A percentile compares a stretch with the other conserved stretches of the same genome.
Conservation (phyloP, 768 basidiomycete species). For the Brasilioporus rufonigricans region DNA sequence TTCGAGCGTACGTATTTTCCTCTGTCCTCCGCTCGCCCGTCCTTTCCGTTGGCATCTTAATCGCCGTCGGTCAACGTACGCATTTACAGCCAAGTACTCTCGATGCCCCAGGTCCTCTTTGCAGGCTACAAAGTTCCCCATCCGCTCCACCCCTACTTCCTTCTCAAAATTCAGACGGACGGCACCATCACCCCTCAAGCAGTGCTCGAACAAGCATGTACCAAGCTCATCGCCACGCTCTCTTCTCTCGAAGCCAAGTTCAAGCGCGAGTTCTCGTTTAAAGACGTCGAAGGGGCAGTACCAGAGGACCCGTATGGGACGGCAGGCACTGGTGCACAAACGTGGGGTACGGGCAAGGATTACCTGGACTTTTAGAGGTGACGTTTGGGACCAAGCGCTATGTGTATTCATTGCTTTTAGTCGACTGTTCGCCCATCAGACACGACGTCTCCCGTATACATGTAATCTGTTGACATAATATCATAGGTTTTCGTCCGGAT, state of each 20-base stretch:
- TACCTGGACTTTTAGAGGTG: slow-evolving; percentile 50
- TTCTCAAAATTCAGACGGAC: slow-evolving; percentile 95
- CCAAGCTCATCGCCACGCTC: slow-evolving; percentile 71
- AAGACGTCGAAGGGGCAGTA: slow-evolving; percentile 56
- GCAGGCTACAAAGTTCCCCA: slow-evolving; percentile 99
- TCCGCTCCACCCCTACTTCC: slow-evolving; percentile 90
- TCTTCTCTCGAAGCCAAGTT: slow-evolving; percentile 71
- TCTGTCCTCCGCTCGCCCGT: not conserved
- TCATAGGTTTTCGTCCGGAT: not conserved
- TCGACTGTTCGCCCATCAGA: not conserved
- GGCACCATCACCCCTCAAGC: slow-evolving; percentile 79
- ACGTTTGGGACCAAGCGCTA: not conserved
- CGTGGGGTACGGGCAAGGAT: slow-evolving; percentile 49
- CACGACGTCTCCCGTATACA: not conserved
- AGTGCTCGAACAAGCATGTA: slow-evolving; percentile 81
- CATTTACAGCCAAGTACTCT: slow-evolving; percentile 74
- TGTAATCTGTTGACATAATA: no score
- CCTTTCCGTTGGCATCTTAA: not conserved
- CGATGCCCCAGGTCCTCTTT: slow-evolving; percentile 86
- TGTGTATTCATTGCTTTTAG: not conserved
- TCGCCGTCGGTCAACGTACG: slow-evolving; percentile 3
- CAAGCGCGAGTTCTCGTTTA: slow-evolving; percentile 79
- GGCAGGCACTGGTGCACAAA: slow-evolving; percentile 36
- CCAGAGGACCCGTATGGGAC: slow-evolving; percentile 53
- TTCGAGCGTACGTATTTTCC: slow-evolving; percentile 74